Evolutionary conservation across 768 basidiomycete species (phyloP), one percentile per base, ranked within the genome.

Genomic region (Solioccasus polychromus): DNA sequence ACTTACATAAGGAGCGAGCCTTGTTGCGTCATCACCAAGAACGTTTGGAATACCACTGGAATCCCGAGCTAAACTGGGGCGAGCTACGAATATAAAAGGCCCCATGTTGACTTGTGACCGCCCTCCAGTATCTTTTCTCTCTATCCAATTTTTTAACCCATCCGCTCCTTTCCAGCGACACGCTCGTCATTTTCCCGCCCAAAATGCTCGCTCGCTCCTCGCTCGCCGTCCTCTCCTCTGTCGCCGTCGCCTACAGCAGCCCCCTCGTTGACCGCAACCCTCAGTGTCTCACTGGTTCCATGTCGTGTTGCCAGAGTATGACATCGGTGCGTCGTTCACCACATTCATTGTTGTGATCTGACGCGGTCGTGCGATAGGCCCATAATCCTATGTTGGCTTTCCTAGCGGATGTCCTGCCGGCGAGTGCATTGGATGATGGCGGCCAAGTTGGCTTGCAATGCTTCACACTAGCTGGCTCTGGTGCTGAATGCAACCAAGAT

Each of bases 221-320:
- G 7, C 42, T 64, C 42, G 24, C 45, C 45, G 35, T 52, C 37
- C 44, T 53, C 32, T 43, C 48, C 15, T 50, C 66, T 32, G 50
- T 54, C 50, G 48, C 50, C 5, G 36, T 56, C 2, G 59, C 39
- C 23, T 38, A 37, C 11, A 11, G 53, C 48, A 53, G 59, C 1
- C 61, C 61, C 5, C 60, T 63, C 38, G 3, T 38, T 4, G 45
- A 44, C 2, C 59, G 61, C 41, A 63, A 64, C 31, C 59, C 59
- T 26, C 47, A 50, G 31, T 64, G 62, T 35, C 47, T 51, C 48
- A 43, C 48, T 12, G 64, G 54, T 9, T 15, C 39, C 24, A 24
- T 44, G 20, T 39, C 54, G 29, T 64, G 62, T 29, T 64, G 62
- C 32, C 47, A 60, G 37, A 51, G 41, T 12, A 35, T 46, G 26